phyloP scores from a whole-genome alignment of 1,139 yeast genomes.

The Geotrichum bryndzae region DNA sequence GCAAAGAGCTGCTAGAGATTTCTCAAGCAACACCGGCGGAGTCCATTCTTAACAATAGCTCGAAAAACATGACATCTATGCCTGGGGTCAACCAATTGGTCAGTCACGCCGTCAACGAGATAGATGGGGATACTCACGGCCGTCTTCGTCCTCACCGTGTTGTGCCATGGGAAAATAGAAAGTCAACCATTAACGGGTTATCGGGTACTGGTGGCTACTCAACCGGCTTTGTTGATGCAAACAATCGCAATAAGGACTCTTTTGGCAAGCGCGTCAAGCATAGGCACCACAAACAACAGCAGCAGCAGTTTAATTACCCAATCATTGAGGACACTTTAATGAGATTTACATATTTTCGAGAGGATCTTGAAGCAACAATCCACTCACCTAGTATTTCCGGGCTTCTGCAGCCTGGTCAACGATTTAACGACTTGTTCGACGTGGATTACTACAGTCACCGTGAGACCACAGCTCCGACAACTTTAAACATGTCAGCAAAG shows the following conservation, averaged over 20 bases:
- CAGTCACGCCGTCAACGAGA: conserved; percentile 24
- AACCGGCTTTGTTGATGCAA: background rate
- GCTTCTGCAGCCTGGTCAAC: conserved; percentile 45
- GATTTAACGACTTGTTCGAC: conserved; percentile 34
- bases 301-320: conserved; percentile 1
- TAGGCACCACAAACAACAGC: conserved; percentile 15
- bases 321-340: conserved; percentile 2
- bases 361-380: conserved; percentile 78
- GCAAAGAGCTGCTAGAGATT: conserved; percentile 40
- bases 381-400: conserved; percentile 90
- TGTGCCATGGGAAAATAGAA: conserved; percentile 13
- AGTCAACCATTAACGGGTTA: background rate
- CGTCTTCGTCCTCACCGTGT: conserved; percentile 13
- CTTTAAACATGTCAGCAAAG: background rate
- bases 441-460: background rate
- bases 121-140: conserved; percentile 11
- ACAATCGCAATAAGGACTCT: background rate
- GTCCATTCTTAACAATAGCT: conserved; percentile 25
- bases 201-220: background rate
- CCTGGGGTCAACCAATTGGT: conserved; percentile 23
- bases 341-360: conserved; percentile 86
- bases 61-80: conserved; percentile 28
- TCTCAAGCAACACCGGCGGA: conserved; percentile 38
- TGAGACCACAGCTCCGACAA: conserved; percentile 7
- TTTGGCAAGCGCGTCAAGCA: conserved; percentile 10